Base-by-base conservation (phyloP, 306 rosid species). In the Dalbergia cochinchinensis region DNA sequence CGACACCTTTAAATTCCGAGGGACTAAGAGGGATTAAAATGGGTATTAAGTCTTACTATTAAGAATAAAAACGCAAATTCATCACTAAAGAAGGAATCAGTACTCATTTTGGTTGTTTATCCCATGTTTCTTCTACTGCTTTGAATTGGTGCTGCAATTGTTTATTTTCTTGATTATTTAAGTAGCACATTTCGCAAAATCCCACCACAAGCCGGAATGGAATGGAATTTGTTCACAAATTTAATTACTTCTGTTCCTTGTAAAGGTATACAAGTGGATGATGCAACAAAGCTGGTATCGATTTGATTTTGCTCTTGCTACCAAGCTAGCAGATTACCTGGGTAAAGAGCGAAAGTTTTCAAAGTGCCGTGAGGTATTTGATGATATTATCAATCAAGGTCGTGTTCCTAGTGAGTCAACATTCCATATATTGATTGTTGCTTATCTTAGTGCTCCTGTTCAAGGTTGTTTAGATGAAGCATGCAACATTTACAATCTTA, bases 261-360 rank as follows among this genome's bases (percentile, higher is more conserved):
- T 72, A 20, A 47, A 93, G 99, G 99, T 94, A 51, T 94, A 94
- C 94, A 92, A 88, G 86, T 94, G 99, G 97, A 92, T 88, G 97
- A 86, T 94, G 97, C 92, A 90, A 75, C 94, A 90, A 20, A 79
- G 74, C 76, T 92, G 99, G 97, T 88, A 88, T 67, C 85, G 82
- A 31, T 94, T 94, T 81, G 95, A 94, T 85, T 92, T 88, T 84
- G 92, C 97, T 55, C 96, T 94, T 79, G 88, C 91, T 74, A 92
- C 99, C 58, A 88, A 89, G 83, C 87, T 94, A 61, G 98, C 97
- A 5, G 98, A 94, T 87, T 94, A 84, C 86, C 60, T 92, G 97
- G 98, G 98, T 58, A 92, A 87, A 85, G 97, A 92, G 74, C 77
- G 99, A 7, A 94, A 94, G 67, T 94, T 90, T 77, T 84, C 95